Percentiles rank a stretch among this genome's conserved stretches.
phyloP scores from a whole-genome alignment of 2,329 filamentous ascomycete species.

The Fonsecaea pedrosoi region DNA sequence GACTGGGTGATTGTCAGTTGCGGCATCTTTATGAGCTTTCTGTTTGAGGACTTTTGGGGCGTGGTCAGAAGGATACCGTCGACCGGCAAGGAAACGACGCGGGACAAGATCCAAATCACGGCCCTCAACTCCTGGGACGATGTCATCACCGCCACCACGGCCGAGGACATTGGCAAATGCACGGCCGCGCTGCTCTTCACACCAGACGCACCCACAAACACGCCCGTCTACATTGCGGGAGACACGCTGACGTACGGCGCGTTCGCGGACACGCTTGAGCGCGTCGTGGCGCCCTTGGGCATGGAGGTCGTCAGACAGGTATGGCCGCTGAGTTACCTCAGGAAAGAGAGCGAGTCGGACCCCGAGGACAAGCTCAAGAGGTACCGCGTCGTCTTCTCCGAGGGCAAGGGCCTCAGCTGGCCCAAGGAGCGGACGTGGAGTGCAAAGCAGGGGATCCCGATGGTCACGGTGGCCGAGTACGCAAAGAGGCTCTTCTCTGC shows the following conservation, averaged over 20 bases:
- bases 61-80: constrained; percentile 58
- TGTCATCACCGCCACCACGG: constrained; percentile 66
- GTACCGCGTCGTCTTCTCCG: constrained; percentile 68
- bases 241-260: constrained; percentile 66
- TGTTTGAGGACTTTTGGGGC: constrained; percentile 69
- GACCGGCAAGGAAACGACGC: not conserved
- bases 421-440: constrained; percentile 62
- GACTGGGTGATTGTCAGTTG: constrained; percentile 72
- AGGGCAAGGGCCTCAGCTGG: constrained; percentile 67
- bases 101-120: constrained; percentile 49
- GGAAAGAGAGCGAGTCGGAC: constrained; percentile 55
- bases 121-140: constrained; percentile 69
- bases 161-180: constrained; percentile 67
- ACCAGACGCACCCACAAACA: constrained; percentile 45
- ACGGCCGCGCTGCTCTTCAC: constrained; percentile 63
- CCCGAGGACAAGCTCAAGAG: constrained; percentile 61
- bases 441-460: constrained; percentile 28
- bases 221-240: constrained; percentile 66
- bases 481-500: constrained; percentile 22
- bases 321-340: constrained; percentile 57
- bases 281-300: constrained; percentile 44
- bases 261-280: constrained; percentile 62
- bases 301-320: constrained; percentile 56
- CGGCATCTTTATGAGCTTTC: constrained; percentile 73
- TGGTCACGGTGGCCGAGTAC: constrained; percentile 34